Base-by-base conservation (phyloP, 1,139 yeast species). In the Candida tetrigidarum region DNA sequence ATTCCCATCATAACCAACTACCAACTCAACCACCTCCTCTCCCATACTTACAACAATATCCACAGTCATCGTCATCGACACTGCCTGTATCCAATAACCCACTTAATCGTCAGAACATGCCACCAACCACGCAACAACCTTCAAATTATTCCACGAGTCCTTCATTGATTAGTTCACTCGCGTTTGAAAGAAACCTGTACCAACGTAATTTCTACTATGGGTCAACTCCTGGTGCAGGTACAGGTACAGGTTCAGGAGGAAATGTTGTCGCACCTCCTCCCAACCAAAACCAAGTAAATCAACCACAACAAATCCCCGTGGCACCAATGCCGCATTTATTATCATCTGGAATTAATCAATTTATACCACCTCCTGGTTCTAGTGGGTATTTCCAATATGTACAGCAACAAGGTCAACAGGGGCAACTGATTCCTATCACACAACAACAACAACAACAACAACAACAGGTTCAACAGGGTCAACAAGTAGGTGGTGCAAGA, bases 171-270 rank as follows among this genome's bases (percentile, higher is more conserved):
- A 52, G 63, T 11, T 53, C 55, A 39, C 56, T 69, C 37, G 74
- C 73, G 7, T 64, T 64, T 49, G 75, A 69, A 50, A 53, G 73
- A 40, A 67, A 64, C 45, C 63, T 62, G 56, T 60, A 64, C 41
- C 74, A 68, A 46, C 71, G 66, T 33, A 62, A 64, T 46, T 57
- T 63, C 43, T 69, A 68, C 46, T 69, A 67, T 47, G 65, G 65
- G 5, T 12, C 43, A n/a, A 22, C 34, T 4, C 26, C 19, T 14
- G 44, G 20, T n/a, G 37, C n/a, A 7, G 39, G 36, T 5, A 32
- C 8, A 10, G 32, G 18, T 3, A 14, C 32, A 4, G 14, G 15
- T 11, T n/a, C 30, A 22, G 25, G 25, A 22, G 25, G 25, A 22
- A 22, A 22, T 22, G 9, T 22, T 22, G 9, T 22, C 9, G 25